These are phyloP conservation scores for Aegilops speltoides DNA, from an alignment of 176 grass and related monocot species.

Conservation along the genomic window DNA sequence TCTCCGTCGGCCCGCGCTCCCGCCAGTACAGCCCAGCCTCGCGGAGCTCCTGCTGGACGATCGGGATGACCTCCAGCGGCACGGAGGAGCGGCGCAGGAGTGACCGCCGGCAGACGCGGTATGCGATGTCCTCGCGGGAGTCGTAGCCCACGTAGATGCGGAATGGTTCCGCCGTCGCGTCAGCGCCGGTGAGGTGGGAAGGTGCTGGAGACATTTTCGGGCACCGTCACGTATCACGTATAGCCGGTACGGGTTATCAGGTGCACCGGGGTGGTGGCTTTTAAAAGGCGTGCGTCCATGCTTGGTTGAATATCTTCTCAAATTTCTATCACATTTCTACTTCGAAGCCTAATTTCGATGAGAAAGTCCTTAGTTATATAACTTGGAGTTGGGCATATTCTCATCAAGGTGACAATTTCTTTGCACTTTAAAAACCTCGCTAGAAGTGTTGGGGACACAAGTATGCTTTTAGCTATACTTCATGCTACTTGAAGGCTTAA, in stretches of 20 bases:
- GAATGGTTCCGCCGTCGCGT: conserved; percentile 33
- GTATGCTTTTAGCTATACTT: no score
- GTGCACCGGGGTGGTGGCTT: background rate
- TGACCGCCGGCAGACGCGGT: conserved; percentile 65
- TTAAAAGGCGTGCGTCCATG: no score
- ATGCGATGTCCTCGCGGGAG: conserved; percentile 67
- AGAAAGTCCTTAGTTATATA: no score
- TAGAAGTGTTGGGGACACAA: no score
- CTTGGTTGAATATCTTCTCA: no score
- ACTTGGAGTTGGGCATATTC: no score
- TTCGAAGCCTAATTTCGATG: no score
- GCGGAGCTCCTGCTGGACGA: conserved; percentile 63
- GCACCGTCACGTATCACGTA: background rate
- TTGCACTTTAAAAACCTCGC: no score
- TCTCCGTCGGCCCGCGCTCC: conserved; percentile 66
- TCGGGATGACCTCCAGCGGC: conserved; percentile 50
- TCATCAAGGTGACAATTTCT: no score
- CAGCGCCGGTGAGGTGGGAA: background rate
- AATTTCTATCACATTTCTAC: no score
- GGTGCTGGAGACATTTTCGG: background rate
- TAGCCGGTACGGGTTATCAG: background rate
- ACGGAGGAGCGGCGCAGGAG: conserved; percentile 63
- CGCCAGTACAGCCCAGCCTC: conserved; percentile 62
- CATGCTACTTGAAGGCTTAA: no score
- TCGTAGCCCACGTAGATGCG: conserved; percentile 81